These are phyloP conservation scores for Fomitopsis schrenkii DNA, from an alignment of 1,284 basidiomycete genomes.

Conservation along the genomic window DNA sequence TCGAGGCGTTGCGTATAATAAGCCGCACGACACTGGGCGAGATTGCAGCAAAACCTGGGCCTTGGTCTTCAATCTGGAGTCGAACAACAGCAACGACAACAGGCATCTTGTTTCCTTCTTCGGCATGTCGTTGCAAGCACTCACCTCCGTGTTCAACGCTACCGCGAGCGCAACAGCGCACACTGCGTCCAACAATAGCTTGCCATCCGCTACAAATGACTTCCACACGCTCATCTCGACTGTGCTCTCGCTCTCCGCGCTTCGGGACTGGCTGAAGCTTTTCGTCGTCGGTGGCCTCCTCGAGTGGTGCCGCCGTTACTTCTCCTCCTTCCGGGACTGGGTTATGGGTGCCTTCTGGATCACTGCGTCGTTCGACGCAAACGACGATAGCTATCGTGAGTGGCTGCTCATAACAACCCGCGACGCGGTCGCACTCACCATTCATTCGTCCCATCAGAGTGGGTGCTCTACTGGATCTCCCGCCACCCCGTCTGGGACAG, in stretches of 20 bases:
- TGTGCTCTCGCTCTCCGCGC: constrained; percentile 39
- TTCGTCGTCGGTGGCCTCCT: constrained; percentile 58
- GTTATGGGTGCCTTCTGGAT: constrained; percentile 54
- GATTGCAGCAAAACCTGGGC: too few relatives aligned
- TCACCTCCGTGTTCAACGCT: not conserved
- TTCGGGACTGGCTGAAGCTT: constrained; percentile 62
- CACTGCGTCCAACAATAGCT: not conserved
- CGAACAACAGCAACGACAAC: too few relatives aligned
- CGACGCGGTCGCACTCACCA: not conserved
- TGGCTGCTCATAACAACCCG: not conserved
- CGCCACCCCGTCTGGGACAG: constrained; percentile 11
- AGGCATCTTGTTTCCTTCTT: too few relatives aligned
- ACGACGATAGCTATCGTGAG: constrained; percentile 55
- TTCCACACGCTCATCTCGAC: constrained; percentile 40
- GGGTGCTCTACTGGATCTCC: not conserved
- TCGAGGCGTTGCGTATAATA: too few relatives aligned
- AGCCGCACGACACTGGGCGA: too few relatives aligned
- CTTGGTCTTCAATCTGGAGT: too few relatives aligned
- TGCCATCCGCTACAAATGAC: not conserved
- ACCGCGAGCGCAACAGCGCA: not conserved
- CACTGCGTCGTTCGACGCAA: constrained; percentile 55
- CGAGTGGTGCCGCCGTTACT: constrained; percentile 49
- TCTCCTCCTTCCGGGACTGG: constrained; percentile 38
- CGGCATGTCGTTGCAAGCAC: too few relatives aligned
- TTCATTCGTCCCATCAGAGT: not conserved